A percentile compares a stretch with the other conserved stretches of the same genome.
Conservation (phyloP, 805 yeast genomes). For the Maudiozyma turicensis region DNA sequence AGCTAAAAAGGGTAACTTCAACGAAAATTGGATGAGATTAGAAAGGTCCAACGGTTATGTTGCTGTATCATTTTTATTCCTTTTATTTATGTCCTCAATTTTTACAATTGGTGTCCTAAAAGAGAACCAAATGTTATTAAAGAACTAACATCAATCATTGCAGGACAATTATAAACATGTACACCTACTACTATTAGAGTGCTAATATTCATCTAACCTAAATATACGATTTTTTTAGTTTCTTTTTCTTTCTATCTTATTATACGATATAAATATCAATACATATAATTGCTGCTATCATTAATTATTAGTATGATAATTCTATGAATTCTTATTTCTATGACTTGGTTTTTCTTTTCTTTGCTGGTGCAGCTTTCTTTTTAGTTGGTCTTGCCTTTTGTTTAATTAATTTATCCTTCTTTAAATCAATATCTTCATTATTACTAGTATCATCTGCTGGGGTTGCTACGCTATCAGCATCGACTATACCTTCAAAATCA, state of each 20-base stretch:
- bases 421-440: constrained; percentile 27
- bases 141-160: neutral
- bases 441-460: constrained; percentile 22
- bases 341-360: constrained; percentile 15
- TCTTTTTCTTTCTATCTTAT: too few relatives aligned
- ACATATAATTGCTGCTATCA: neutral
- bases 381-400: constrained; percentile 24
- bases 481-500: constrained; percentile 31
- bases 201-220: too few relatives aligned
- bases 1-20: neutral
- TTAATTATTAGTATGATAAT: neutral
- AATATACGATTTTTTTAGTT: too few relatives aligned
- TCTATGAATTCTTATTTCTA: neutral
- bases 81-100: neutral
- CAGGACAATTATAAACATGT: too few relatives aligned
- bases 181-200: too few relatives aligned
- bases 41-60: neutral
- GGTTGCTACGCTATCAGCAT: constrained; percentile 24
- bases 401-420: constrained; percentile 30
- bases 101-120: neutral
- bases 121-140: neutral
- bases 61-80: neutral
- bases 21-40: neutral
- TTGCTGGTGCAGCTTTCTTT: constrained; percentile 15
- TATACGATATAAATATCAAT: neutral